Conservation (phyloP, 805 yeast genomes). For the Jamesozyma piceae region DNA sequence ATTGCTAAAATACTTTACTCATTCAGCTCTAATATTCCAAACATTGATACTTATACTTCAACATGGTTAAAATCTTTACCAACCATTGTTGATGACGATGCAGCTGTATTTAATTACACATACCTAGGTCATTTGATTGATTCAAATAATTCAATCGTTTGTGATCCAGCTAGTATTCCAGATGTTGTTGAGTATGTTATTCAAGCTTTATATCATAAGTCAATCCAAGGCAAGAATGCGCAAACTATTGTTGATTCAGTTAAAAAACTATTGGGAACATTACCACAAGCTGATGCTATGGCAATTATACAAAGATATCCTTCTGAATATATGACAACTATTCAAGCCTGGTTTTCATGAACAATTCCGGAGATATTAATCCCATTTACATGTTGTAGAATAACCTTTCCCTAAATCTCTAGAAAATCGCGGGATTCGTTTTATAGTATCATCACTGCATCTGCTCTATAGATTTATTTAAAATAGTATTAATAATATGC, state of each 20-base stretch:
- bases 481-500: neutral
- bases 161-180: slow-evolving; percentile 40
- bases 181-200: slow-evolving; percentile 59
- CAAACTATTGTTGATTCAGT: slow-evolving; percentile 52
- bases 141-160: slow-evolving; percentile 50
- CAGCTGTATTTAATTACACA: slow-evolving; percentile 75
- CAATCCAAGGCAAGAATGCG: slow-evolving; percentile 66
- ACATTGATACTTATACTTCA: slow-evolving; percentile 50
- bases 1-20: slow-evolving; percentile 74
- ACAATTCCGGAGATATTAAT: too few relatives aligned
- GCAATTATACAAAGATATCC: slow-evolving; percentile 53
- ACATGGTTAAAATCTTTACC: slow-evolving; percentile 83
- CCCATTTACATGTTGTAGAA: too few relatives aligned
- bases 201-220: slow-evolving; percentile 60
- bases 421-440: too few relatives aligned
- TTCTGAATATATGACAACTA: slow-evolving; percentile 48
- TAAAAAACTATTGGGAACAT: slow-evolving; percentile 49
- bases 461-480: slow-evolving; percentile 3
- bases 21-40: slow-evolving; percentile 50
- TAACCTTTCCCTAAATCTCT: too few relatives aligned
- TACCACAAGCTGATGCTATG: slow-evolving; percentile 66
- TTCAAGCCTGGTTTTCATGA: slow-evolving; percentile 47
- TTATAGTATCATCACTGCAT: slow-evolving; percentile 1
- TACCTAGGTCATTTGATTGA: slow-evolving; percentile 67
- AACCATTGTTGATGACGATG: slow-evolving; percentile 72